These are phyloP conservation scores for Isatis lusitanica DNA, from an alignment of 441 rosid species.

Conservation along the genomic window DNA sequence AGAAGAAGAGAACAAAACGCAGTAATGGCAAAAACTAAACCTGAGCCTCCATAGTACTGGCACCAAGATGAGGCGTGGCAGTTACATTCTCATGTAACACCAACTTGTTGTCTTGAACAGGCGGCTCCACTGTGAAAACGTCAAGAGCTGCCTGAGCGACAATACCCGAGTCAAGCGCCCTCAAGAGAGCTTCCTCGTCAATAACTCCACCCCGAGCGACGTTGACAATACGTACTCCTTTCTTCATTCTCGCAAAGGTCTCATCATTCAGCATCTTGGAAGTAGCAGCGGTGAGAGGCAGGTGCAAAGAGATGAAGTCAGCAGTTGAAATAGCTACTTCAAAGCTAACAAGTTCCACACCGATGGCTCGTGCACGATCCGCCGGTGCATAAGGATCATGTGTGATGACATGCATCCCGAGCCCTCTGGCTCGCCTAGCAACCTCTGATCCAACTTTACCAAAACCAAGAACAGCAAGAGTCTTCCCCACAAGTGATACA, in stretches of 20 bases:
- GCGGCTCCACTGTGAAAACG: slow-evolving; percentile 67
- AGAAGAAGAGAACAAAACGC: neutral
- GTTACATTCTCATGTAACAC: slow-evolving; percentile 57
- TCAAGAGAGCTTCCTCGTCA: slow-evolving; percentile 63
- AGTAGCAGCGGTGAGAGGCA: slow-evolving; percentile 69
- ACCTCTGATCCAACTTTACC: slow-evolving; percentile 83
- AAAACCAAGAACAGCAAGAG: slow-evolving; percentile 69
- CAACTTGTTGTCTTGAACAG: slow-evolving; percentile 51
- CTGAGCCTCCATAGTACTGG: slow-evolving; percentile 72
- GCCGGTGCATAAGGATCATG: slow-evolving; percentile 73
- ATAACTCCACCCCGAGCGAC: slow-evolving; percentile 82
- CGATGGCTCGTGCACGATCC: slow-evolving; percentile 63
- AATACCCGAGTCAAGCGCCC: slow-evolving; percentile 56
- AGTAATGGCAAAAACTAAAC: slow-evolving; percentile 25
- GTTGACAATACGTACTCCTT: slow-evolving; percentile 61
- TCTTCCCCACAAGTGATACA: slow-evolving; percentile 68
- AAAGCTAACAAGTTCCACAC: slow-evolving; percentile 56
- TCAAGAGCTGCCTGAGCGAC: slow-evolving; percentile 78
- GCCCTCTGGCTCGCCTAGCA: slow-evolving; percentile 63
- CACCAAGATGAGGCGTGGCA: slow-evolving; percentile 74
- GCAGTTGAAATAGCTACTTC: slow-evolving; percentile 57
- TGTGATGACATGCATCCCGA: slow-evolving; percentile 62
- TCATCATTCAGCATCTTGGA: slow-evolving; percentile 56
- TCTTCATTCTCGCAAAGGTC: slow-evolving; percentile 58
- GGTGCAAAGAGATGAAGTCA: slow-evolving; percentile 63